Evolutionary conservation across 768 basidiomycete species (phyloP).

Genomic region (Rhizopogon roseolus): DNA sequence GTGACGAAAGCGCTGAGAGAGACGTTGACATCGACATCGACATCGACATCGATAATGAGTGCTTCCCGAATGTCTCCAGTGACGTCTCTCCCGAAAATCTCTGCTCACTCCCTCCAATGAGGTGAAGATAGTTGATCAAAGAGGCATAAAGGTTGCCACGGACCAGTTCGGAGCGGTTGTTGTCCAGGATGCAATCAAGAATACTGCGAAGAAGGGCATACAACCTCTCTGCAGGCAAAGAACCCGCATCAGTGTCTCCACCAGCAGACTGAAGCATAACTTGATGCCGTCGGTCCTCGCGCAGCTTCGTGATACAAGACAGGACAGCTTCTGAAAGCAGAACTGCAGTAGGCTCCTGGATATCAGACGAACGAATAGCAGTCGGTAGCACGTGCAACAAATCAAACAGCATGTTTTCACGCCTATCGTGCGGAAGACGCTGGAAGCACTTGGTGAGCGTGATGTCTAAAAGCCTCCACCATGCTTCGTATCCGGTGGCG

Average conservation of each 20-base stretch:
- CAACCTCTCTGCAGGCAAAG: conserved; percentile 77
- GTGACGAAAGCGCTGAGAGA: conserved; percentile 31
- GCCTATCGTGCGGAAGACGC: conserved; percentile 72
- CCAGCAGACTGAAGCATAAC: conserved; percentile 60
- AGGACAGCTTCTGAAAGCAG: conserved; percentile 79
- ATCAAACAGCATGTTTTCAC: conserved; percentile 89
- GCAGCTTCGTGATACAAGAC: conserved; percentile 81
- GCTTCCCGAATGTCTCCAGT: conserved; percentile 18
- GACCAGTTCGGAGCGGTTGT: conserved; percentile 76
- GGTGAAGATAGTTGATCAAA: conserved; percentile 84
- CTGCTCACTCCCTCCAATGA: conserved; percentile 32
- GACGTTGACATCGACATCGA: conserved; percentile 23
- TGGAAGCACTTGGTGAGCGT: conserved; percentile 83
- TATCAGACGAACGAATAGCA: conserved; percentile 57
- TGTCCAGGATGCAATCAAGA: conserved; percentile 70
- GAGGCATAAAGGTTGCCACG: conserved; percentile 94
- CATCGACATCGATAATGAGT: conserved; percentile 20
- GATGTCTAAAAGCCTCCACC: conserved; percentile 83
- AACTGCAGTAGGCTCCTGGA: conserved; percentile 72
- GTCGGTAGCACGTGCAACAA: conserved; percentile 77
- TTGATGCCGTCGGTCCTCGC: conserved; percentile 75
- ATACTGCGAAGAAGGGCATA: conserved; percentile 68
- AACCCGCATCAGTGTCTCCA: conserved; percentile 57
- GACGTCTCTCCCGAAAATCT: conserved; percentile 8
- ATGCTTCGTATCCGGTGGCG: conserved; percentile 70